Percentiles rank a stretch among this genome's conserved stretches.
phyloP scores from a whole-genome alignment of 768 basidiomycete species.

The Rhizopogon vesiculosus region DNA sequence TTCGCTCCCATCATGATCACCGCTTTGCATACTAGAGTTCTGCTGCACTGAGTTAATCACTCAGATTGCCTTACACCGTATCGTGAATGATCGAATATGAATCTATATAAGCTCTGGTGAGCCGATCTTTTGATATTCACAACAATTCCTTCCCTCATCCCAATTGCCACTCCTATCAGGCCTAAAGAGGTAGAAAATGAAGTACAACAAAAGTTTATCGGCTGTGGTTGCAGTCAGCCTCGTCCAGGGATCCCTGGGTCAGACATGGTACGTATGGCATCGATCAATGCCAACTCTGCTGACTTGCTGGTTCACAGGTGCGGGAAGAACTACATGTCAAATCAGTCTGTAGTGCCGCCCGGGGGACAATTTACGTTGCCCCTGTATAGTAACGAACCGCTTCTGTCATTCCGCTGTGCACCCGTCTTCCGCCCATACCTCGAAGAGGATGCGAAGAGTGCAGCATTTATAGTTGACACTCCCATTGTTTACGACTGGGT shows the following conservation, averaged over 20 bases:
- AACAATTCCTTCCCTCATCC: not conserved
- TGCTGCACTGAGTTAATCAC: too few species aligned
- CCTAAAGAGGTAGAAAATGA: slow-evolving; percentile 10
- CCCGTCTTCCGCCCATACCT: slow-evolving; percentile 46
- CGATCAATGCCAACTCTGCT: not conserved
- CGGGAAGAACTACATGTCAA: slow-evolving; percentile 43
- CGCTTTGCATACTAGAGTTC: too few species aligned
- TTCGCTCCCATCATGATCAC: too few species aligned
- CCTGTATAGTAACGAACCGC: slow-evolving; percentile 26
- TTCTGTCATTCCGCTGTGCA: slow-evolving; percentile 42
- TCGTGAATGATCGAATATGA: too few species aligned
- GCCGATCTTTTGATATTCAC: not conserved
- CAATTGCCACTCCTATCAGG: not conserved
- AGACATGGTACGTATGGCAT: slow-evolving; percentile 18
- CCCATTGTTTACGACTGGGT: slow-evolving; percentile 31
- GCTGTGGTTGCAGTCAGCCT: slow-evolving; percentile 9
- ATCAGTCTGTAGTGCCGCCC: slow-evolving; percentile 37
- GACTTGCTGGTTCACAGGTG: slow-evolving; percentile 33
- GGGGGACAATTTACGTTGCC: slow-evolving; percentile 42
- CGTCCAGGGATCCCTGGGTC: slow-evolving; percentile 11
- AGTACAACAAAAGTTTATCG: slow-evolving; percentile 1
- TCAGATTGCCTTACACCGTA: too few species aligned
- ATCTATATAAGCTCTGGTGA: not conserved
- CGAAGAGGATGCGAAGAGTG: slow-evolving; percentile 29
- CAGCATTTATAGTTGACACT: slow-evolving; percentile 33